phyloP scores from a whole-genome alignment of 1,139 yeast species.

The Geotrichum macrosporum region DNA sequence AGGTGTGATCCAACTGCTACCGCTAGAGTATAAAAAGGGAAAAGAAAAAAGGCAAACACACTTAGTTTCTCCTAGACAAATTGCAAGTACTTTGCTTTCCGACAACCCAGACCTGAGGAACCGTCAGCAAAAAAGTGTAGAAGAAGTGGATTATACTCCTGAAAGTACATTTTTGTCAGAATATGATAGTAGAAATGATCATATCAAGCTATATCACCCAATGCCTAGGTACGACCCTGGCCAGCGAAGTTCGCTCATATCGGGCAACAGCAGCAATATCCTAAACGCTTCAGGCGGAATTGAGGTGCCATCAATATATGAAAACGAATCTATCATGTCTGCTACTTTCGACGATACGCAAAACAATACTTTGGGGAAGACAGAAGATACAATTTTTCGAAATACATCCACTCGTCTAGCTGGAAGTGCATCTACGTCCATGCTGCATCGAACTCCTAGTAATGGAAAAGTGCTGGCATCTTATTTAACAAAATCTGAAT shows the following conservation, averaged over 20 bases:
- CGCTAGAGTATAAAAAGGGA: no score
- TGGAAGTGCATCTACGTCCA: background rate
- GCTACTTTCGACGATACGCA: background rate
- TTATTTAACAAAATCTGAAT: conserved; percentile 5
- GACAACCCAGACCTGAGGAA: background rate
- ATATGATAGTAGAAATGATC: background rate
- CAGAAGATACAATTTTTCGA: background rate
- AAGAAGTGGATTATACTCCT: background rate
- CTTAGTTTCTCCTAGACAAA: no score
- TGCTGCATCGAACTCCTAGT: background rate
- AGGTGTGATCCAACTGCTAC: no score
- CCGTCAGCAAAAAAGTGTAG: background rate
- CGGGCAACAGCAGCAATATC: conserved; percentile 17
- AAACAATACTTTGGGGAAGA: background rate
- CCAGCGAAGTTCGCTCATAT: conserved; percentile 11
- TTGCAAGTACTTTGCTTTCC: background rate
- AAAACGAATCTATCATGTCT: background rate
- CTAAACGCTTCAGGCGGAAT: conserved; percentile 19
- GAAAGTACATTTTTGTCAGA: background rate
- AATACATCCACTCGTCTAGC: background rate
- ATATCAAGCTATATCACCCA: conserved; percentile 10
- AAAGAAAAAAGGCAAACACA: no score
- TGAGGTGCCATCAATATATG: conserved; percentile 3
- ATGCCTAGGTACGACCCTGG: conserved; percentile 1
- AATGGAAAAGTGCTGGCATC: background rate